Base-by-base conservation (phyloP, 1,139 yeast genomes). In the Spathaspora jeffriesii region DNA sequence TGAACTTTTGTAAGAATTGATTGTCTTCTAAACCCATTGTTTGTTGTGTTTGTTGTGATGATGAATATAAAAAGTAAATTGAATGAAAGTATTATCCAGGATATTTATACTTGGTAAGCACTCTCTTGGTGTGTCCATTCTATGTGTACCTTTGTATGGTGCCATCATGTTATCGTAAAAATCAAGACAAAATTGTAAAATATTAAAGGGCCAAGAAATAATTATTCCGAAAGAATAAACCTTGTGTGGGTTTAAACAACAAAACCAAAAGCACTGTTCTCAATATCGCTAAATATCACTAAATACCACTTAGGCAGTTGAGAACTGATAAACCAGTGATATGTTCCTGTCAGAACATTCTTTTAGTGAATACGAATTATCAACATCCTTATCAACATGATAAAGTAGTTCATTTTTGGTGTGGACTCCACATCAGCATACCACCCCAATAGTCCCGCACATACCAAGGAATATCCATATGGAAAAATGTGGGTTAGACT, bases 1-100 rank as follows among this genome's bases (percentile, higher is more conserved):
- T 54, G 52, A 59, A 71, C 53, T 55, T 68, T 49, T 60, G 60
- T 44, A 70, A 54, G 40, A 70, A 52, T 38, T 59, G 55, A 53
- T 56, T 62, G 53, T 69, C 68, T 67, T 71, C 74, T 54, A 71
- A 64, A 56, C 75, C 76, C 76, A 71, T 71, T n/a, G 25, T 22
- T 32, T 42, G 37, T 38, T 11, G 32, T 4, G 13, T 17, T 42
- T 11, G 38, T 20, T 34, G 10, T n/a, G 25, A n/a, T 18, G 38
- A n/a, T 13, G 32, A 32, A 32, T 27, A 42, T 11, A 23, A 15
- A 38, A 22, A 21, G 5, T 14, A 20, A 21, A 14, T 18, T 34
- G 34, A 30, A 30, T 30, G 18, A 34, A 18, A 18, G 38, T n/a
- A 10, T 18, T 34, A 10, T 18, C 38, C 2, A 18, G 23, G 22